Evolutionary conservation across 2,329 filamentous ascomycete species (phyloP), one percentile per base, ranked within the genome.

Genomic region (Fonsecaea multimorphosa): DNA sequence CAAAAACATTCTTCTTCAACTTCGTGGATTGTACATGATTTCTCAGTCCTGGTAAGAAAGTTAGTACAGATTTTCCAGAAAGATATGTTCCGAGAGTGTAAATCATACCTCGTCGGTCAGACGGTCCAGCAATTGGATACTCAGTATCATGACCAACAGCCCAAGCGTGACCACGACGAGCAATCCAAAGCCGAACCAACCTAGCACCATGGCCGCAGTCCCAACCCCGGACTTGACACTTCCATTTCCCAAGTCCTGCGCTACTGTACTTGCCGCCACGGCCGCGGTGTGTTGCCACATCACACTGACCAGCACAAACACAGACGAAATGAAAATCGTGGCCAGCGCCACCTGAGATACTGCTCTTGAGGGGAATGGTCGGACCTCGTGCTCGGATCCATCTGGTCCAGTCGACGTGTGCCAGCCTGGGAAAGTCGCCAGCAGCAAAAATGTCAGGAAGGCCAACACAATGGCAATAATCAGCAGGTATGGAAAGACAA

Each of bases 401-500:
- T 87, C 84, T 40, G 86, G 88, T 78, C 95, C 91, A 70, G 89
- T 86, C 79, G 96, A 92, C 79, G 97, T 92, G 79, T 98, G 93
- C 92, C 95, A 99, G 70, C 93, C 93, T 1, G 95, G 95, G 81
- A 98, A 99, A 36, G 95, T 98, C 61, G 93, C 94, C 61, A 99
- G 89, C 49, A 99, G 87, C 68, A 99, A 86, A 77, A 99, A 92
- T 78, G 93, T 97, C 78, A 98, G 85, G 81, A 98, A 98, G 72
- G 95, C 93, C 75, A 99, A 93, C 77, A 99, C 91, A 76, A 98
- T 93, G 75, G 95, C 95, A 75, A 99, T 93, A 82, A 99, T 99
- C 70, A 99, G 89, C 22, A 99, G 82, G 76, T 98, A 99, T 9
- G 95, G 95, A 77, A 99, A 99, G 52, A 99, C 94, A 77, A 99